These are phyloP conservation scores for Rosa rugosa DNA, from an alignment of 306 rosid genomes.

Conservation along the genomic window DNA sequence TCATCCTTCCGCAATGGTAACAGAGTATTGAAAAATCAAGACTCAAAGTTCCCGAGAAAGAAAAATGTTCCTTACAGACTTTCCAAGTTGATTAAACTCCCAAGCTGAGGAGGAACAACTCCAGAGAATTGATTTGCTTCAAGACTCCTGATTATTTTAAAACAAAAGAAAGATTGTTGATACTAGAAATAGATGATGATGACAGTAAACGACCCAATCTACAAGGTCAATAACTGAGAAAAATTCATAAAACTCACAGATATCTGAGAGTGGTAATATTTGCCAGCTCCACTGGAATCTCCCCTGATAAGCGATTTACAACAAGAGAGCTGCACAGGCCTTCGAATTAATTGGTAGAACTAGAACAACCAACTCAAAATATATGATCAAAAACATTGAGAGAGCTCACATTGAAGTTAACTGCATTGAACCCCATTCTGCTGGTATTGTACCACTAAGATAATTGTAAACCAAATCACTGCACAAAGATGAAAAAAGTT, in stretches of 20 bases:
- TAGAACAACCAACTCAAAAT: conserved; percentile 20
- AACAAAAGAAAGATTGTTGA: neutral
- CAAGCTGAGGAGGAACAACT: conserved; percentile 64
- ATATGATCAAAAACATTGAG: conserved; percentile 14
- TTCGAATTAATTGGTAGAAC: conserved; percentile 29
- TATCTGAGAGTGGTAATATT: conserved; percentile 52
- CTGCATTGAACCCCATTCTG: conserved; percentile 63
- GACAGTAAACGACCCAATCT: neutral
- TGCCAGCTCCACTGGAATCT: conserved; percentile 71
- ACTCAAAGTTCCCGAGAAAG: neutral
- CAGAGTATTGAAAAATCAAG: neutral
- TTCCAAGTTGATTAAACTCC: conserved; percentile 54
- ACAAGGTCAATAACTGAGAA: neutral
- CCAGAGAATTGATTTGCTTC: conserved; percentile 83
- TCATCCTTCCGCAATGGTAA: conserved; percentile 18
- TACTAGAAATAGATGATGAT: conserved; percentile 6
- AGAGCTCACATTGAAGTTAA: conserved; percentile 59
- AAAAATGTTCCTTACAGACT: conserved; percentile 50
- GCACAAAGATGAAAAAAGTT: conserved; percentile 10
- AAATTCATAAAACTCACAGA: conserved; percentile 52
- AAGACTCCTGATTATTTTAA: conserved; percentile 50
- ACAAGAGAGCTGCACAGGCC: conserved; percentile 64
- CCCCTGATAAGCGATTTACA: conserved; percentile 80
- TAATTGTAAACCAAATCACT: conserved; percentile 69
- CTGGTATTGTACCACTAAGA: conserved; percentile 72